These are phyloP conservation scores for Vaccinium darrowii DNA, from an alignment of 148 eudicot genomes.

Conservation along the genomic window DNA sequence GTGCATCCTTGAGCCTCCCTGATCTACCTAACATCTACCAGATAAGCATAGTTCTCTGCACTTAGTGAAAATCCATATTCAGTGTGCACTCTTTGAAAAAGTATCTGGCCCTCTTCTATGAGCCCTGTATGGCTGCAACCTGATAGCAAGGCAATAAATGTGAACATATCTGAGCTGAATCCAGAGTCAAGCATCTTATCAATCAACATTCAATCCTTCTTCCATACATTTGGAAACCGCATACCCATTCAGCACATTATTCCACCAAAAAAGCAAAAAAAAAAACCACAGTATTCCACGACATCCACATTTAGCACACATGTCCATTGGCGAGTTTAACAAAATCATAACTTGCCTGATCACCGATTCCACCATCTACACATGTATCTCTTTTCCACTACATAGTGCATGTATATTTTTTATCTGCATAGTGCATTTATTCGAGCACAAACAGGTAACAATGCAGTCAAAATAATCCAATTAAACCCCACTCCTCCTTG, in stretches of 20 bases:
- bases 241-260: constrained; percentile 37
- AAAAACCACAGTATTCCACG: too few relatives aligned
- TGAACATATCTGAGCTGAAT: constrained; percentile 29
- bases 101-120: constrained; percentile 22
- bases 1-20: constrained; percentile 37
- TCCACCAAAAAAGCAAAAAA: constrained; percentile 3
- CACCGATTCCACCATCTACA: constrained; percentile 32
- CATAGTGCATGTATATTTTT: constrained; percentile 18
- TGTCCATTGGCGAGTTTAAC: constrained; percentile 41
- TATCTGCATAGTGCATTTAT: not conserved
- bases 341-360: constrained; percentile 23
- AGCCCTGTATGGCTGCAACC: constrained; percentile 39
- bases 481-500: constrained; percentile 37
- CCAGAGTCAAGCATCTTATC: constrained; percentile 34
- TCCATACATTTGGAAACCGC: constrained; percentile 30
- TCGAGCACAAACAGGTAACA: constrained; percentile 32
- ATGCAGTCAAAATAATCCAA: constrained; percentile 38
- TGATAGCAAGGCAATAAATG: constrained; percentile 37
- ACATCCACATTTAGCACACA: constrained; percentile 43
- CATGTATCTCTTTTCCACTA: constrained; percentile 23
- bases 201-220: constrained; percentile 31
- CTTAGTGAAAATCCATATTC: constrained; percentile 31
- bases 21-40: constrained; percentile 48
- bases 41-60: constrained; percentile 50
- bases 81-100: constrained; percentile 32